A percentile compares a stretch with the other conserved stretches of the same genome.
phyloP scores from a whole-genome alignment of 2,329 filamentous ascomycete species.

The Penicillium sp. region DNA sequence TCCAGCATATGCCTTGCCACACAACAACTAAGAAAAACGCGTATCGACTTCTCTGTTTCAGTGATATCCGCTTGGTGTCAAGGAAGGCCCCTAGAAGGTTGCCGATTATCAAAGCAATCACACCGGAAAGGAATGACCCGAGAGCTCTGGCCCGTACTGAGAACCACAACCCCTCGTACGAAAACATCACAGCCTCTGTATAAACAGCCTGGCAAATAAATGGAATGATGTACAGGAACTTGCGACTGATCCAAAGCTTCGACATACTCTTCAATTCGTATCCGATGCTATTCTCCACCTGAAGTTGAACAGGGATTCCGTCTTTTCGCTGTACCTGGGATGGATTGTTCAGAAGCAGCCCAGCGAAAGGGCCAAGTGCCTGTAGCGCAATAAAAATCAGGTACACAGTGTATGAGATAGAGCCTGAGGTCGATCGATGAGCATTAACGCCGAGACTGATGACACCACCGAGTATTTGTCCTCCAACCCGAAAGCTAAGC shows the following conservation, averaged over 20 bases:
- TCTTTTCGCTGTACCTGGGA: constrained; percentile 63
- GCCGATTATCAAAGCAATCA: constrained; percentile 63
- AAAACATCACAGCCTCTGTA: constrained; percentile 69
- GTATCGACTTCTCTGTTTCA: constrained; percentile 54
- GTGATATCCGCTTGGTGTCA: constrained; percentile 55
- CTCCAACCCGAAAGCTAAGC: constrained; percentile 60
- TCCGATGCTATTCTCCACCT: constrained; percentile 56
- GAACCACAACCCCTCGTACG: constrained; percentile 67
- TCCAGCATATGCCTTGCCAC: constrained; percentile 68
- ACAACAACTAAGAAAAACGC: constrained; percentile 52
- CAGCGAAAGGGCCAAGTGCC: constrained; percentile 62
- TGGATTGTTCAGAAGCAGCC: constrained; percentile 60
- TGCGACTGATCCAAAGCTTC: constrained; percentile 58
- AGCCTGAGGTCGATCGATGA: constrained; percentile 55
- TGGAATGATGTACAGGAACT: constrained; percentile 63
- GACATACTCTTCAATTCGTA: constrained; percentile 60
- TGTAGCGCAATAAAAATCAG: constrained; percentile 70
- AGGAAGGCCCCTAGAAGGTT: constrained; percentile 66
- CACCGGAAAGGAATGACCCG: constrained; percentile 67
- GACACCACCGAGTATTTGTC: constrained; percentile 68
- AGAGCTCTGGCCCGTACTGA: constrained; percentile 66
- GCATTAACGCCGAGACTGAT: constrained; percentile 68
- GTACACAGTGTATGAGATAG: constrained; percentile 67
- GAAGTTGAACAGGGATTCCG: constrained; percentile 59
- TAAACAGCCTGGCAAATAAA: constrained; percentile 71